phyloP scores from a whole-genome alignment of 352 stramenopile genomes.

The Phytophthora brassicae region DNA sequence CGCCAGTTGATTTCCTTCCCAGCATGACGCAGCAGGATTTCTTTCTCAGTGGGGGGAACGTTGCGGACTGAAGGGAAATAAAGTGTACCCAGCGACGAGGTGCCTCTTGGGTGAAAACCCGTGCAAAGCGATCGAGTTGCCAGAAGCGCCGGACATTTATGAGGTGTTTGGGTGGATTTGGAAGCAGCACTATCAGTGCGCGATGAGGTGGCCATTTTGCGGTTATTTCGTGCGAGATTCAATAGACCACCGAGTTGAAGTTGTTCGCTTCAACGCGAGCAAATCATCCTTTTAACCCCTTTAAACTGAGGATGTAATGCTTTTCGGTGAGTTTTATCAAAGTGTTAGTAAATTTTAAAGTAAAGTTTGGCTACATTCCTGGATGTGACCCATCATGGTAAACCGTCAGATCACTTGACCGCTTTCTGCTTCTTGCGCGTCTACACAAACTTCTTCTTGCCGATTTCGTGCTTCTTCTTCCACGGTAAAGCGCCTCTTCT shows the following conservation, averaged over 20 bases:
- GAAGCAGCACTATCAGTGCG: too few species aligned
- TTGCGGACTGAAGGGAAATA: conserved; percentile 15
- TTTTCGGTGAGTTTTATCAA: too few species aligned
- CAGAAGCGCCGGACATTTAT: too few species aligned
- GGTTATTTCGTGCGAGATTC: too few species aligned
- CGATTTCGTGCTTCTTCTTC: conserved; percentile 59
- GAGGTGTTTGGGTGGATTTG: too few species aligned
- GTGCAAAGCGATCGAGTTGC: not conserved
- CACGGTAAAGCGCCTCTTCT: too few species aligned
- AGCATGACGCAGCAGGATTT: not conserved
- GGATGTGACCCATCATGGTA: not conserved
- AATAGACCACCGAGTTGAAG: conserved; percentile 13
- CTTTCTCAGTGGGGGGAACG: not conserved
- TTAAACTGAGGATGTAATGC: too few species aligned
- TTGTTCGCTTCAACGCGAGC: not conserved
- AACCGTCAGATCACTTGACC: conserved; percentile 36
- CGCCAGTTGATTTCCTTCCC: conserved; percentile 7
- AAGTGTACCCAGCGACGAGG: conserved; percentile 14
- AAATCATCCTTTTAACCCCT: too few species aligned
- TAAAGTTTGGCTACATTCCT: too few species aligned
- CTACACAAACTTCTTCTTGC: conserved; percentile 67
- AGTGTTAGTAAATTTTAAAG: too few species aligned
- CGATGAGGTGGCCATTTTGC: too few species aligned
- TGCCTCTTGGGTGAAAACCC: conserved; percentile 12
- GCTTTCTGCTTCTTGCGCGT: conserved; percentile 62